Evolutionary conservation across 441 rosid species (phyloP).

Genomic region (Aquilaria agallochum): DNA sequence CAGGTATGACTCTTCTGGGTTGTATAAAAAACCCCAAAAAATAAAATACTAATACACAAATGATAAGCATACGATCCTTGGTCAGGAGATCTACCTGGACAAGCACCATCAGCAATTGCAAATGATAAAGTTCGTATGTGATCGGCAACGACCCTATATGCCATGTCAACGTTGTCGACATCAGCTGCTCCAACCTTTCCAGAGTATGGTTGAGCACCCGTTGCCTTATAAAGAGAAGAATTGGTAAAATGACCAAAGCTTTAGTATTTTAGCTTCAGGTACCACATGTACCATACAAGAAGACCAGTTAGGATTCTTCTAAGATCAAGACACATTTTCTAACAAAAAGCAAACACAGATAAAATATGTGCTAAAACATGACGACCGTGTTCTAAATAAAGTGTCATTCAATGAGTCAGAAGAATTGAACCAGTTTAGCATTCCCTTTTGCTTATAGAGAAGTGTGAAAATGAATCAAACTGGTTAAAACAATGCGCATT

Average conservation of each 20-base stretch:
- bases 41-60: neutral
- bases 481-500: too few relatives aligned
- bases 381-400: too few relatives aligned
- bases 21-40: constrained; percentile 3
- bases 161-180: constrained; percentile 86
- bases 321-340: too few relatives aligned
- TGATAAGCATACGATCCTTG: neutral
- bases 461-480: too few relatives aligned
- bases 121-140: constrained; percentile 93
- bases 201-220: constrained; percentile 81
- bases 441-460: too few relatives aligned
- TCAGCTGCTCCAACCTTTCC: constrained; percentile 97
- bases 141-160: constrained; percentile 97
- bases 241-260: neutral
- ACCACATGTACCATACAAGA: neutral
- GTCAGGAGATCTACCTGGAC: constrained; percentile 65
- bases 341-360: too few relatives aligned
- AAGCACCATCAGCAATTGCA: constrained; percentile 99
- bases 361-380: too few relatives aligned
- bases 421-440: too few relatives aligned
- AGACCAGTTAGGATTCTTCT: neutral
- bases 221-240: constrained; percentile 40
- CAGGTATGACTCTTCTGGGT: neutral
- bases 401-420: too few relatives aligned
- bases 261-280: constrained; percentile 5